Conservation (phyloP, 441 rosid species). For the Hypseocharis bilobata region DNA sequence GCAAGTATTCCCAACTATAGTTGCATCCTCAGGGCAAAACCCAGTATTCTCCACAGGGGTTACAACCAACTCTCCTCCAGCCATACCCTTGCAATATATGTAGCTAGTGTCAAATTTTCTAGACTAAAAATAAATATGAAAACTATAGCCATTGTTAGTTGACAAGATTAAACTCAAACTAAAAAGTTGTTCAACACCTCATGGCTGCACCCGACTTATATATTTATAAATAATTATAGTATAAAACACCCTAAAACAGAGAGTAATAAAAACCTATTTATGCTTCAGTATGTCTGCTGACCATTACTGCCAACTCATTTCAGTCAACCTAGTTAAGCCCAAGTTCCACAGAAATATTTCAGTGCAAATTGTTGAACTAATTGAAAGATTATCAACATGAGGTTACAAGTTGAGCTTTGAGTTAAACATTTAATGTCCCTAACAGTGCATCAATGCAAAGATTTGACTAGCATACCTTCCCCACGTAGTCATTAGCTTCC, state of each 20-base stretch:
- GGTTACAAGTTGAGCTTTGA: background rate
- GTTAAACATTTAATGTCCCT: background rate
- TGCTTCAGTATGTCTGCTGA: background rate
- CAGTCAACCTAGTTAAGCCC: background rate
- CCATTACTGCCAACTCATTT: background rate
- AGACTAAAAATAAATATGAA: background rate
- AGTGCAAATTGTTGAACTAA: background rate
- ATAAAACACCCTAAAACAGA: too few species aligned
- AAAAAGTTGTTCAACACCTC: background rate
- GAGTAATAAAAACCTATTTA: background rate
- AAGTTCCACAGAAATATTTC: background rate
- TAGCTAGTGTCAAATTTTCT: conserved; percentile 20
- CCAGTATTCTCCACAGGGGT: conserved; percentile 61
- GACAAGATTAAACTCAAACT: background rate
- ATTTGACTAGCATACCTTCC: conserved; percentile 54
- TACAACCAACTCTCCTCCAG: conserved; percentile 89
- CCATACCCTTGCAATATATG: conserved; percentile 65
- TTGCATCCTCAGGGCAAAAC: conserved; percentile 73
- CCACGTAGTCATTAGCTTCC: conserved; percentile 92
- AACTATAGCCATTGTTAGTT: conserved; percentile 2
- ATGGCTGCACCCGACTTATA: background rate
- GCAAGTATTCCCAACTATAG: conserved; percentile 92
- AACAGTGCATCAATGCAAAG: conserved; percentile 3
- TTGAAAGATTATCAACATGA: background rate
- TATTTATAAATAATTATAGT: too few species aligned